A percentile compares a stretch with the other conserved stretches of the same genome.
Evolutionary conservation across 75 land plant genomes (phyloP).

Genomic region (Sequoia sempervirens): DNA sequence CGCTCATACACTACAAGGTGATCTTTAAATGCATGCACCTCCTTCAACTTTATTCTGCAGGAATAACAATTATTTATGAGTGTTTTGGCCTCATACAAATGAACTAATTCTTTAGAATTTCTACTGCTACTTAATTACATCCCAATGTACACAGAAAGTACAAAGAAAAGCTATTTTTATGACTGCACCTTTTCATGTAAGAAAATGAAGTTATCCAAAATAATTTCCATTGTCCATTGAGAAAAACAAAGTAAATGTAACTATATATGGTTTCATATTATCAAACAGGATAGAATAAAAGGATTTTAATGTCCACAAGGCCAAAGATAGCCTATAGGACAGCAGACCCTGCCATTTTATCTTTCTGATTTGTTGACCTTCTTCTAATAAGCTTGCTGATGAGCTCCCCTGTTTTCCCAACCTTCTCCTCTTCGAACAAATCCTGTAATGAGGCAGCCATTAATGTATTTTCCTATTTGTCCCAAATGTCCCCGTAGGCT

Average conservation of each 20-base stretch:
- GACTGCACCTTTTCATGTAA: neutral
- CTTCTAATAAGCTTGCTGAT: too few relatives aligned
- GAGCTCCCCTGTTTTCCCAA: too few relatives aligned
- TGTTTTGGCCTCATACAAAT: neutral
- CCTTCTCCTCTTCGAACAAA: too few relatives aligned
- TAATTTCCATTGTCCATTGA: neutral
- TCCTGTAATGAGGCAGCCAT: too few relatives aligned
- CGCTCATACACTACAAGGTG: conserved; percentile 85
- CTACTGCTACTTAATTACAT: neutral
- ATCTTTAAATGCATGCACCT: conserved; percentile 58
- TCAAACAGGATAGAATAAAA: too few relatives aligned
- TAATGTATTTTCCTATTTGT: too few relatives aligned
- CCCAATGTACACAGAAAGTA: neutral
- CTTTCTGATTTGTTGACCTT: too few relatives aligned
- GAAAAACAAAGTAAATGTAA: neutral
- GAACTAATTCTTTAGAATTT: neutral
- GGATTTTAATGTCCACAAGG: too few relatives aligned
- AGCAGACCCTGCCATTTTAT: too few relatives aligned
- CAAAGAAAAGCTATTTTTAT: too few relatives aligned
- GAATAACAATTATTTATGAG: neutral
- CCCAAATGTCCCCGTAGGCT: too few relatives aligned
- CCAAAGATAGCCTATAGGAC: too few relatives aligned
- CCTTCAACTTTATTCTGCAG: conserved; percentile 85
- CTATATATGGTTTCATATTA: neutral
- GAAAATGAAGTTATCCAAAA: neutral